Percentiles rank a stretch among this genome's conserved stretches.
Conservation (phyloP, 1,139 yeast genomes). For the Hemisphaericaspora xylofermentans region DNA sequence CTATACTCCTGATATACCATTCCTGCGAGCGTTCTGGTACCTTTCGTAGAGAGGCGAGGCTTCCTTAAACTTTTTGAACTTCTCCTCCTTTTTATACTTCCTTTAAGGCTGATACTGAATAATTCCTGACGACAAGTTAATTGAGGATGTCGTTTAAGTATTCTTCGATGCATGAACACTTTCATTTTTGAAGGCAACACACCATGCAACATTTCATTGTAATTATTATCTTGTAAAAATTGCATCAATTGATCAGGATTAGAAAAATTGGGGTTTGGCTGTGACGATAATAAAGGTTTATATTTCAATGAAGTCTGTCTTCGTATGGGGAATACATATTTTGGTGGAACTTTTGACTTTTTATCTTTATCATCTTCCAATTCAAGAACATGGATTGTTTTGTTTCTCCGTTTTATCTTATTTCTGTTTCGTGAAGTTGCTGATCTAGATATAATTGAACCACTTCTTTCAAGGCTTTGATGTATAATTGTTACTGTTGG, state of each 20-base stretch:
- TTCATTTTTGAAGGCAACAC: slow-evolving; percentile 32
- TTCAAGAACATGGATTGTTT: slow-evolving; percentile 23
- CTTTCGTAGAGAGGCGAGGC: neutral
- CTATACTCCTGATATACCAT: slow-evolving; percentile 28
- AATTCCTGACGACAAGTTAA: slow-evolving; percentile 6
- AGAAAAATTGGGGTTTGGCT: slow-evolving; percentile 25
- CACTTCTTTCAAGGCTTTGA: slow-evolving; percentile 23
- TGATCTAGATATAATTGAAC: slow-evolving; percentile 31
- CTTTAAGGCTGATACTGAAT: neutral
- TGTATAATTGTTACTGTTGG: slow-evolving; percentile 32
- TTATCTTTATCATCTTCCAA: slow-evolving; percentile 1
- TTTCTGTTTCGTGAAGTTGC: slow-evolving; percentile 36
- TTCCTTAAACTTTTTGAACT: neutral
- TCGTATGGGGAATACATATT: slow-evolving; percentile 36
- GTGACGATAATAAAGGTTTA: slow-evolving; percentile 15
- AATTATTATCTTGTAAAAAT: slow-evolving; percentile 25
- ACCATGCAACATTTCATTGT: slow-evolving; percentile 25
- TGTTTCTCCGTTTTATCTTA: slow-evolving; percentile 30
- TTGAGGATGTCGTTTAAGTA: slow-evolving; percentile 24
- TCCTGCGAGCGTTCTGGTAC: slow-evolving; percentile 14
- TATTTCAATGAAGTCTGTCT: slow-evolving; percentile 36
- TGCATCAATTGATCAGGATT: slow-evolving; percentile 26
- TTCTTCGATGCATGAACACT: slow-evolving; percentile 22
- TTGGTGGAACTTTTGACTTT: slow-evolving; percentile 11
- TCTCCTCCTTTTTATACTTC: neutral